Conservation (phyloP, 148 eudicot species). For the Rhododendron vialii region DNA sequence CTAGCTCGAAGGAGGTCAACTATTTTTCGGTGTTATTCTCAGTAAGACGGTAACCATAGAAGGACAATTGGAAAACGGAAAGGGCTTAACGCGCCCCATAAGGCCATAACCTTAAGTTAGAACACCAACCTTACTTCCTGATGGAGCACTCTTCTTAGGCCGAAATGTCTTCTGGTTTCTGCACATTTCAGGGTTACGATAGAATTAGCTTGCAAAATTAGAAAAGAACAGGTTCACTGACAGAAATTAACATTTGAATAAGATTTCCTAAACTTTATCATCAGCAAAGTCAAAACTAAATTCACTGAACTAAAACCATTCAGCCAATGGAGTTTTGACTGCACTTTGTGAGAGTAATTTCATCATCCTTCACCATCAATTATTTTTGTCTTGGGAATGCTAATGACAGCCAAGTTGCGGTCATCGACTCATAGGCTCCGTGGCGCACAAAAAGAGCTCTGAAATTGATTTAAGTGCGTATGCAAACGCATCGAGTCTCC, state of each 20-base stretch:
- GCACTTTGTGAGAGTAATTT: neutral
- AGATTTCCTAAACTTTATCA: too few species aligned
- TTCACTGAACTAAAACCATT: too few species aligned
- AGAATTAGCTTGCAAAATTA: neutral
- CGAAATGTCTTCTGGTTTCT: slow-evolving; percentile 88
- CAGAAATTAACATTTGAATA: too few species aligned
- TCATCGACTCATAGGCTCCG: too few species aligned
- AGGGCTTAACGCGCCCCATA: neutral
- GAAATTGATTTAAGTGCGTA: too few species aligned
- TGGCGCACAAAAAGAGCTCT: too few species aligned
- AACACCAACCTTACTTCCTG: slow-evolving; percentile 65
- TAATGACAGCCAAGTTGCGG: too few species aligned
- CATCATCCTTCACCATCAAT: neutral
- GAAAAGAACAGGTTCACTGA: neutral
- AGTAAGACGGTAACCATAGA: neutral
- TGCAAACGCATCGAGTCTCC: too few species aligned
- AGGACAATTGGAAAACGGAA: neutral
- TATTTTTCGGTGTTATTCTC: neutral
- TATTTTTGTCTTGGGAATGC: too few species aligned
- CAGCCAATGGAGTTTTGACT: neutral
- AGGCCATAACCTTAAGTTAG: neutral
- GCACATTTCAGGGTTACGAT: slow-evolving; percentile 16
- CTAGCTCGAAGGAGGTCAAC: neutral
- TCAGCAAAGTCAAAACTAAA: too few species aligned
- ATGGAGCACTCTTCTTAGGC: slow-evolving; percentile 69